Percentiles rank a stretch among this genome's conserved stretches.
Conservation (phyloP, 306 rosid species). For the Cucurbita pepo region DNA sequence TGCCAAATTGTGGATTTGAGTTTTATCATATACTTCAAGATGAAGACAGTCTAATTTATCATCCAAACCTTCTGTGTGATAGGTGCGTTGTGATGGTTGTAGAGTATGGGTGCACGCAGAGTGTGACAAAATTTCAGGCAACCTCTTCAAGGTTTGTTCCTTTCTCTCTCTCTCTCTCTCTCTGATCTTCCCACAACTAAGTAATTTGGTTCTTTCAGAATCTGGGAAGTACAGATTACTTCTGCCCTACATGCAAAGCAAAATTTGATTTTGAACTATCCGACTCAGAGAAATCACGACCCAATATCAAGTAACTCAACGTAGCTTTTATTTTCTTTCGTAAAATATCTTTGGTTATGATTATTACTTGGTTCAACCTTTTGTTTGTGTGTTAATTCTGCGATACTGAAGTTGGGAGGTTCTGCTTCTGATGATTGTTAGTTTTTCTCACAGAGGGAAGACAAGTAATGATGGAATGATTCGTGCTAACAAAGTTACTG, state of each 20-base stretch:
- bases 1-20: slow-evolving; percentile 4
- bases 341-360: neutral
- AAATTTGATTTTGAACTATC: slow-evolving; percentile 92
- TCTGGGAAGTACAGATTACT: slow-evolving; percentile 86
- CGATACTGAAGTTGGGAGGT: neutral
- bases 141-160: slow-evolving; percentile 58
- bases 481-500: slow-evolving; percentile 73
- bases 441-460: slow-evolving; percentile 34
- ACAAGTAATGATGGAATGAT: slow-evolving; percentile 36
- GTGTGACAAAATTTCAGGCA: slow-evolving; percentile 80
- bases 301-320: slow-evolving; percentile 65
- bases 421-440: slow-evolving; percentile 15
- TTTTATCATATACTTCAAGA: neutral
- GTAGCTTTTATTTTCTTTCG: neutral
- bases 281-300: slow-evolving; percentile 67
- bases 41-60: neutral
- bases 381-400: neutral
- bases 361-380: neutral
- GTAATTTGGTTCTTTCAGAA: slow-evolving; percentile 39
- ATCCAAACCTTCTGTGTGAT: slow-evolving; percentile 12
- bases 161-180: slow-evolving; percentile 1
- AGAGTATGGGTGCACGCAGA: slow-evolving; percentile 98
- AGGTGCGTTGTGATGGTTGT: slow-evolving; percentile 99
- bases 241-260: slow-evolving; percentile 93
- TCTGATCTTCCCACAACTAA: slow-evolving; percentile 8